Base-by-base conservation (phyloP, 202 grass and related monocot genomes). In the Cymbopogon flexuosus region DNA sequence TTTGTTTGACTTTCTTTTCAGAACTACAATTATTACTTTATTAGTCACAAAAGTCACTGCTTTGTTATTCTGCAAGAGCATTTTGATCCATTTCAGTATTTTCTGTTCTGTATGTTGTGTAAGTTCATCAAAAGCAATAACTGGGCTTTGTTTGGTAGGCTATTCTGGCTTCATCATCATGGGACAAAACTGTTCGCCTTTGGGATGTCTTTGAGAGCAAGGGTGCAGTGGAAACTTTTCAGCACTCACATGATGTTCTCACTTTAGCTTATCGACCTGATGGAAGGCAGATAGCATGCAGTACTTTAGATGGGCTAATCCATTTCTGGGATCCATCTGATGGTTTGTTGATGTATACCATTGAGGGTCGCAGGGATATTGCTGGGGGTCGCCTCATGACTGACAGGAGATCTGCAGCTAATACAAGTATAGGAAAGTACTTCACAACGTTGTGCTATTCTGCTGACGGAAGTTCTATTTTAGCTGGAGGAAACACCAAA, bases 171-270 rank as follows among this genome's bases (percentile, higher is more conserved):
- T 98, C 95, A 37, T 94, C 95, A 14, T 98, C 95, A 70, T 98
- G 95, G 95, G 95, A 98, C 61, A 94, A 93, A 92, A 98, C 95
- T 6, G 82, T 94, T 56, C 88, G 90, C 33, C 76, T 98, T 58
- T 98, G 95, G 92, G 95, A 98, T 78, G 95, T 94, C 75, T 98
- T 98, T 72, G 86, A 98, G 68, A 91, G 92, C 84, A 98, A 98
- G 89, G 84, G 92, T 81, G 89, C 95, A 19, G 89, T 88, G 27
- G 92, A 98, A 84, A 94, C 92, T 29, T 94, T 98, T 87, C 88
- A 87, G 31, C 95, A 98, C 84, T 94, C 87, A 39, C 92, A 98
- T 22, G 95, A 98, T 80, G 92, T 98, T 81, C 88, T 98, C 75
- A 98, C 95, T 76, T 76, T 98, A 59, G 82, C 86, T 62, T 98